phyloP scores from a whole-genome alignment of 1,284 basidiomycete genomes.

The Melanopsichium pennsylvanicum region DNA sequence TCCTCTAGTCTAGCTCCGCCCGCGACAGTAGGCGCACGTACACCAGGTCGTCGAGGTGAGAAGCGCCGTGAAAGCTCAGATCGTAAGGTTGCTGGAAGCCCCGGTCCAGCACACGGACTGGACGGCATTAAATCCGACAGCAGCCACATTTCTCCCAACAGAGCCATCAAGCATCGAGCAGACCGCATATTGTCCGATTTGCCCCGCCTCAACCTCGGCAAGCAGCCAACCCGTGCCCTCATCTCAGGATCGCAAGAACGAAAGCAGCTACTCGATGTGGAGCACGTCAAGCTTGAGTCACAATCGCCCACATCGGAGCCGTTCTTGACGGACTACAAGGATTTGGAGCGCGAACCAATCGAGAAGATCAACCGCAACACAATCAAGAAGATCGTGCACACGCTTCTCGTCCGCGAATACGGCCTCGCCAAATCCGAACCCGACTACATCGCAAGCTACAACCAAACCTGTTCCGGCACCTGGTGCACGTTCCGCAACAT shows the following conservation, averaged over 20 bases:
- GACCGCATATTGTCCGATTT: slow-evolving; percentile 37
- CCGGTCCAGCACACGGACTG: slow-evolving; percentile 1
- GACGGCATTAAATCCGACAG: not conserved
- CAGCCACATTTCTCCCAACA: slow-evolving; percentile 5
- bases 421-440: slow-evolving; percentile 27
- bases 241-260: slow-evolving; percentile 1
- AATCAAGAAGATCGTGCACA: slow-evolving; percentile 44
- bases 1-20: not conserved
- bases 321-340: slow-evolving; percentile 12
- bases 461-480: slow-evolving; percentile 48
- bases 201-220: slow-evolving; percentile 38
- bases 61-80: slow-evolving; percentile 33
- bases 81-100: slow-evolving; percentile 31
- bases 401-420: slow-evolving; percentile 27
- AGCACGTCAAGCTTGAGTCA: slow-evolving; percentile 20
- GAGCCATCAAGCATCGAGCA: slow-evolving; percentile 17
- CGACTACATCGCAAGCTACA: slow-evolving; percentile 53
- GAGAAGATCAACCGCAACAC: slow-evolving; percentile 36
- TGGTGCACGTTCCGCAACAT: slow-evolving; percentile 45
- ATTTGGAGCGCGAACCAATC: slow-evolving; percentile 2
- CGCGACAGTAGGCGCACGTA: slow-evolving; percentile 18
- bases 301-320: slow-evolving; percentile 34
- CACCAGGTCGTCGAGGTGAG: slow-evolving; percentile 51
- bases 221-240: slow-evolving; percentile 19
- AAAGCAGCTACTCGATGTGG: slow-evolving; percentile 20